Percentiles rank a stretch among this genome's conserved stretches.
Conservation (phyloP, 306 rosid genomes). For the Hylodesmum podocarpum region DNA sequence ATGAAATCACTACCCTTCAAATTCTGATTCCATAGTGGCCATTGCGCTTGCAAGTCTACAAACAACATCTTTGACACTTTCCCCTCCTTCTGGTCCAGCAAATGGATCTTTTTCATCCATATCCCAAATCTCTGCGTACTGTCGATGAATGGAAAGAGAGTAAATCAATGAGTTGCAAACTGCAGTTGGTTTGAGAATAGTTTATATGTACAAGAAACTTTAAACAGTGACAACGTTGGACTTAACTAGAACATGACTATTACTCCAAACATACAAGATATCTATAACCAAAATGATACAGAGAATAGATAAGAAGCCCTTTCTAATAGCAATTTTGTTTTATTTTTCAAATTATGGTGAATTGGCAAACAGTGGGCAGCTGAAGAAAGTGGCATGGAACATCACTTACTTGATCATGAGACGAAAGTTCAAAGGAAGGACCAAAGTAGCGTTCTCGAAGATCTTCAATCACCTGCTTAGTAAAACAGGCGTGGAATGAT, state of each 20-base stretch:
- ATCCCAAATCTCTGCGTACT: slow-evolving; percentile 80
- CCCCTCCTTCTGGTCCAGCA: slow-evolving; percentile 81
- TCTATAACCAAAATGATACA: slow-evolving; percentile 2
- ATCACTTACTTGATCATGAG: slow-evolving; percentile 78
- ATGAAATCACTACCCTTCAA: slow-evolving; percentile 70
- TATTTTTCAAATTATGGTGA: neutral
- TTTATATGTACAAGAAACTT: neutral
- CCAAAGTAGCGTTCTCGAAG: slow-evolving; percentile 87
- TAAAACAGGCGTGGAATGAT: neutral
- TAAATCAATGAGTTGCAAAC: slow-evolving; percentile 16
- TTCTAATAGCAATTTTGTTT: neutral
- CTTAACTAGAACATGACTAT: slow-evolving; percentile 11
- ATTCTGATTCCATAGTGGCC: slow-evolving; percentile 58
- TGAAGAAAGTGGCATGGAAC: neutral
- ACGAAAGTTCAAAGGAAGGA: slow-evolving; percentile 72
- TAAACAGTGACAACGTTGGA: neutral
- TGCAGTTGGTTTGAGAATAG: slow-evolving; percentile 10
- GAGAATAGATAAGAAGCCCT: neutral
- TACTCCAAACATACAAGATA: neutral
- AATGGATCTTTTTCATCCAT: slow-evolving; percentile 75
- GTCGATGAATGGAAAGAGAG: slow-evolving; percentile 9
- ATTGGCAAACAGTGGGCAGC: neutral
- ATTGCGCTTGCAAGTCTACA: slow-evolving; percentile 65
- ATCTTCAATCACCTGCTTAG: slow-evolving; percentile 56
- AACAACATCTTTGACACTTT: slow-evolving; percentile 86